phyloP scores from a whole-genome alignment of 331 rosid genomes.

The Prunus yedoensis region DNA sequence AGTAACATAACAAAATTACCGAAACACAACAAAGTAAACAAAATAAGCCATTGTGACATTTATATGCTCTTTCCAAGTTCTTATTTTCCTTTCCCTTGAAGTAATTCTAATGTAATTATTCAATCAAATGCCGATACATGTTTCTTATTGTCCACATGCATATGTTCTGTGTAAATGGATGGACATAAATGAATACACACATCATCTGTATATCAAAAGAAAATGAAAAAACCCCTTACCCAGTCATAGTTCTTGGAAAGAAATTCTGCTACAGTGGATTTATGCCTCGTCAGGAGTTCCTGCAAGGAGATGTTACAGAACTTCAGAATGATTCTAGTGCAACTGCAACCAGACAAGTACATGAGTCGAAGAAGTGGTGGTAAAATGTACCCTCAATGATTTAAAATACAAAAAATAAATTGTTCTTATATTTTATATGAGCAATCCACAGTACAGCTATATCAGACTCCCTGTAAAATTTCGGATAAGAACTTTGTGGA shows the following conservation, averaged over 20 bases:
- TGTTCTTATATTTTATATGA: not conserved
- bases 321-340: slow-evolving; percentile 15
- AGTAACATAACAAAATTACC: not conserved
- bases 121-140: not conserved
- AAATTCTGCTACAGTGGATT: slow-evolving; percentile 89
- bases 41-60: not conserved
- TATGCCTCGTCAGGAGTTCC: slow-evolving; percentile 98
- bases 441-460: not conserved
- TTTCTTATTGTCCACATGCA: not conserved
- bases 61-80: not conserved
- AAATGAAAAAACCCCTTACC: slow-evolving; percentile 44
- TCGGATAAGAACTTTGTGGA: not conserved
- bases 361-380: slow-evolving; percentile 5
- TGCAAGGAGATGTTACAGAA: slow-evolving; percentile 35
- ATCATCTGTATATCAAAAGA: not conserved
- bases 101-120: not conserved
- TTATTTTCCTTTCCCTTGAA: not conserved
- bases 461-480: not conserved
- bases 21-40: not conserved
- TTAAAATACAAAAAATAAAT: not conserved
- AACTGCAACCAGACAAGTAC: not conserved
- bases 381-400: not conserved
- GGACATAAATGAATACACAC: not conserved
- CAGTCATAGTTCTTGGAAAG: slow-evolving; percentile 91
- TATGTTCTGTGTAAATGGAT: not conserved